A percentile compares a stretch with the other conserved stretches of the same genome.
Evolutionary conservation across 1,284 basidiomycete species (phyloP).

Genomic region (Ceratobasidium papillatum): DNA sequence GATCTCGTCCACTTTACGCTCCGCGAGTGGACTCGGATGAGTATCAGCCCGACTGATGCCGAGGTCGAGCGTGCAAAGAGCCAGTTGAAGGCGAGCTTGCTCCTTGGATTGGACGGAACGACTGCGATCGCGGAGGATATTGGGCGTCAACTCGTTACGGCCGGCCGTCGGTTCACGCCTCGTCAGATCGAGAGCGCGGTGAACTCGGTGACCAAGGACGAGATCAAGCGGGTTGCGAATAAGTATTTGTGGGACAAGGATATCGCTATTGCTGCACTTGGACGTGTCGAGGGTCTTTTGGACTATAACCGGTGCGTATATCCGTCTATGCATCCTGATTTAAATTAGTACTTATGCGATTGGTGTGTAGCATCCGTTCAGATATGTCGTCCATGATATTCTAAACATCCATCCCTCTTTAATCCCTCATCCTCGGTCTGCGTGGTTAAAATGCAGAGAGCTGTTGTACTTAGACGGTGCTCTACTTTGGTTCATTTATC

Average conservation of each 20-base stretch:
- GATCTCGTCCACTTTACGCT: slow-evolving; percentile 95
- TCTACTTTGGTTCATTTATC: slow-evolving; percentile 10
- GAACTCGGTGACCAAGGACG: slow-evolving; percentile 86
- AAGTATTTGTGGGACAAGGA: slow-evolving; percentile 98
- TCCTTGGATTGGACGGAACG: slow-evolving; percentile 92
- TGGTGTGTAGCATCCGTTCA: slow-evolving; percentile 62
- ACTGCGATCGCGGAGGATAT: slow-evolving; percentile 99
- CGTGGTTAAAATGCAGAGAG: slow-evolving; percentile 37
- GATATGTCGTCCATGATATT: slow-evolving; percentile 83
- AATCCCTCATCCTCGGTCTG: background rate
- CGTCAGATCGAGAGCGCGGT: slow-evolving; percentile 94
- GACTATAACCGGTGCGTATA: slow-evolving; percentile 68
- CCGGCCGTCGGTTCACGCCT: slow-evolving; percentile 88
- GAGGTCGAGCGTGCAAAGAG: slow-evolving; percentile 98
- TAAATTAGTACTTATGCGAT: background rate
- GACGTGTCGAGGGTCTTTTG: slow-evolving; percentile 86
- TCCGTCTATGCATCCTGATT: background rate
- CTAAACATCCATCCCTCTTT: slow-evolving; percentile 55
- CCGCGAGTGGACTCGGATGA: slow-evolving; percentile 97
- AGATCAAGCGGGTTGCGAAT: slow-evolving; percentile 93
- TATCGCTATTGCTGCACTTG: slow-evolving; percentile 83
- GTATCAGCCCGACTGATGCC: slow-evolving; percentile 79
- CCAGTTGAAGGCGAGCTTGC: slow-evolving; percentile 93
- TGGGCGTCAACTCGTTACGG: slow-evolving; percentile 95
- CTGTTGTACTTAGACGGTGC: slow-evolving; percentile 37